Base-by-base conservation (phyloP, 2,329 filamentous ascomycete species). In the Ophiognomonia clavigignenti-juglandacearum region DNA sequence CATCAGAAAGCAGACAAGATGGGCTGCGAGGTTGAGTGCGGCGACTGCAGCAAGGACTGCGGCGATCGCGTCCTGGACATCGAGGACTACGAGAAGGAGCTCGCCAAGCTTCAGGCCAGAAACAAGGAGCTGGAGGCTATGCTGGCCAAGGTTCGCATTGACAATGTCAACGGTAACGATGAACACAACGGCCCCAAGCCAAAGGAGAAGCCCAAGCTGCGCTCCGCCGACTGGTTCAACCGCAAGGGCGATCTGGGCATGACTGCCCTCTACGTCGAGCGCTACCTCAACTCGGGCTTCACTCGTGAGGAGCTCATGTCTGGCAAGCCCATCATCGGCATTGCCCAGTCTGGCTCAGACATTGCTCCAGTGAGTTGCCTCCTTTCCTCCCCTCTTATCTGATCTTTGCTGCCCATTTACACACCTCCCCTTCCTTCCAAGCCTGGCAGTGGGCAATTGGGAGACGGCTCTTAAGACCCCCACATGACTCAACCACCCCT, bases 281-380 rank as follows among this genome's bases (percentile, higher is more conserved):
- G 73, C 24, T 74, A 71, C 51, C 64, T 75, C 53, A 75, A 75
- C 59, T 74, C 68, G 43, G 73, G 73, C 7, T 57, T 75, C 37
- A 75, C 72, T 1, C 59, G 63, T 23, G 70, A 74, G 48, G 73
- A 76, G 56, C 62, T 76, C 20, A 68, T 68, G 57, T 70, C 69
- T 2, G 69, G 67, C 1, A 74, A 71, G 53, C 73, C 73, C 18
- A 71, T 75, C 52, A 72, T 76, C 52, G 73, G 73, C 35, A 76
- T 75, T 49, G 73, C 72, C 1, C 72, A 76, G 60, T 70, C 72
- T 0, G 73, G 73, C 4, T 75, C 71, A 4, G 73, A 76, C 52
- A 56, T 76, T 27, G 63, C 72, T 1, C 72, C 73, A 1, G 43
- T 45, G 24, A 39, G 43, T 16, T 19, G n/a, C n/a, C 3, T 6